These are phyloP conservation scores for Naganishia antarctica DNA, from an alignment of 768 basidiomycete genomes.

Conservation along the genomic window DNA sequence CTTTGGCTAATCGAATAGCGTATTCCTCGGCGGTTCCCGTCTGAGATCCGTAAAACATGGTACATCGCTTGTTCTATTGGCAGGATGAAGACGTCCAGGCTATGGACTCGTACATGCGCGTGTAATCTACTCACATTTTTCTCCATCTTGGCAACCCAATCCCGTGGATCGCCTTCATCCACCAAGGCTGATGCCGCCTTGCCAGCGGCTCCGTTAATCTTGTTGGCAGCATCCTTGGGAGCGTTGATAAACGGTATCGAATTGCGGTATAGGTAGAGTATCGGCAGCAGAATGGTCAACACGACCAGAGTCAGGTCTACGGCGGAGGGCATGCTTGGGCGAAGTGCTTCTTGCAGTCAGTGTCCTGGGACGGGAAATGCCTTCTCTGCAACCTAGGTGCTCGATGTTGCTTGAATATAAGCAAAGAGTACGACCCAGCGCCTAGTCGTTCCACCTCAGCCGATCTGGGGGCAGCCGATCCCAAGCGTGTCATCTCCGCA, in stretches of 20 bases:
- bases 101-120: background rate
- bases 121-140: conserved; percentile 62
- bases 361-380: no score
- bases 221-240: conserved; percentile 21
- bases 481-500: no score
- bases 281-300: conserved; percentile 53
- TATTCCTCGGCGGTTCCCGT: conserved; percentile 97
- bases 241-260: conserved; percentile 39
- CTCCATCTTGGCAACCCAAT: conserved; percentile 93
- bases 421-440: no score
- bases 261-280: conserved; percentile 41
- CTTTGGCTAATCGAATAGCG: conserved; percentile 93
- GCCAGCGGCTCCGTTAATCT: conserved; percentile 16
- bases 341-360: background rate
- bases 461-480: background rate
- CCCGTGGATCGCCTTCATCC: conserved; percentile 65
- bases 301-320: conserved; percentile 48
- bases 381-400: no score
- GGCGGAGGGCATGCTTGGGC: conserved; percentile 44
- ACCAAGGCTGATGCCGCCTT: conserved; percentile 7
- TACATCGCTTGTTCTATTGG: conserved; percentile 83
- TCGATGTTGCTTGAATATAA: no score
- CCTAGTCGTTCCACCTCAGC: background rate
- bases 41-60: conserved; percentile 97
- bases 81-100: conserved; percentile 26